Conservation (phyloP, 805 yeast species). For the Saccharomycopsis sp. region DNA sequence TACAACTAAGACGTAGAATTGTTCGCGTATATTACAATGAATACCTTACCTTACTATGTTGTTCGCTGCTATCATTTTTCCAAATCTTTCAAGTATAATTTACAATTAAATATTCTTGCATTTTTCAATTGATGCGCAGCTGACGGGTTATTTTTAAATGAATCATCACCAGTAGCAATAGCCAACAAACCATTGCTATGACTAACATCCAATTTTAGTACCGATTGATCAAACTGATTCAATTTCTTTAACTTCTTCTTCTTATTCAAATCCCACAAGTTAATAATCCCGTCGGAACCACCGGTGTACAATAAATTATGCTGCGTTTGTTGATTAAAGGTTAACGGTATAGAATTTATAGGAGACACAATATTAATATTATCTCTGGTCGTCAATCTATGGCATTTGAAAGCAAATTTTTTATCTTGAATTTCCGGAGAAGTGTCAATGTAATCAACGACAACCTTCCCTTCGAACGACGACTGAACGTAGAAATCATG, state of each 20-base stretch:
- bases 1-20: too few relatives aligned
- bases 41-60: too few relatives aligned
- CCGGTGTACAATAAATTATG: conserved; percentile 18
- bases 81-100: too few relatives aligned
- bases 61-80: too few relatives aligned
- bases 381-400: conserved; percentile 15
- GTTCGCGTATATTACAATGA: too few relatives aligned
- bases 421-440: conserved; percentile 7
- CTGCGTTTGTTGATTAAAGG: background rate
- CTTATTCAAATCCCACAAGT: conserved; percentile 21
- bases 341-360: conserved; percentile 15
- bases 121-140: too few relatives aligned
- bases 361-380: conserved; percentile 18
- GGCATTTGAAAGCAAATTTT: conserved; percentile 22
- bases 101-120: too few relatives aligned
- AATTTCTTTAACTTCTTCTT: conserved; percentile 20
- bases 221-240: conserved; percentile 14
- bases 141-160: conserved; percentile 35
- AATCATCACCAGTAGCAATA: conserved; percentile 44
- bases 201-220: conserved; percentile 7
- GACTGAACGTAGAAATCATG: conserved; percentile 16
- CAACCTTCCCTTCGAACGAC: conserved; percentile 19
- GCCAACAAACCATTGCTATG: conserved; percentile 28
- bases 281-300: conserved; percentile 21
- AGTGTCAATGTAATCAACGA: conserved; percentile 14